These are phyloP conservation scores for Isabelozyma gotoi DNA, from an alignment of 805 yeast genomes.

Conservation along the genomic window DNA sequence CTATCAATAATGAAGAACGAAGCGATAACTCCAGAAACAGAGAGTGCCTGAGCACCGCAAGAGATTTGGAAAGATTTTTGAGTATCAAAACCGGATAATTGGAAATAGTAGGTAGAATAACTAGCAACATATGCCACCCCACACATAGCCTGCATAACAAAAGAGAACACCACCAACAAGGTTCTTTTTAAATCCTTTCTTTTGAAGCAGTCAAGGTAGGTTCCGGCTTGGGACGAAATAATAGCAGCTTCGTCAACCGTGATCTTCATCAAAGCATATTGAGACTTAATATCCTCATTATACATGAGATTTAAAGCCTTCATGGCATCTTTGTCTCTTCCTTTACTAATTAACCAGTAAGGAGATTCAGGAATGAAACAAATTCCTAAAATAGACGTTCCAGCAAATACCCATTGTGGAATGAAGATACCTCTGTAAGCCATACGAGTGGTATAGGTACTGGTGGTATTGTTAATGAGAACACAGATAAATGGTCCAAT, in stretches of 20 bases:
- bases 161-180: slow-evolving; percentile 21
- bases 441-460: slow-evolving; percentile 1
- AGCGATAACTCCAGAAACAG: slow-evolving; percentile 12
- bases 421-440: slow-evolving; percentile 15
- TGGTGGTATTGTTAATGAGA: slow-evolving; percentile 1
- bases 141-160: slow-evolving; percentile 26
- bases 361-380: slow-evolving; percentile 43
- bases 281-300: slow-evolving; percentile 14
- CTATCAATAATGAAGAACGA: slow-evolving; percentile 24
- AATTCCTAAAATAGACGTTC: slow-evolving; percentile 4
- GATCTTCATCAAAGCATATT: slow-evolving; percentile 23
- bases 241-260: slow-evolving; percentile 15
- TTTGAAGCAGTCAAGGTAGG: slow-evolving; percentile 41
- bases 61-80: slow-evolving; percentile 9
- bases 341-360: slow-evolving; percentile 34
- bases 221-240: slow-evolving; percentile 9
- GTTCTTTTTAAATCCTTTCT: slow-evolving; percentile 43
- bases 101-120: slow-evolving; percentile 29
- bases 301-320: slow-evolving; percentile 15
- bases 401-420: background rate
- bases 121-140: slow-evolving; percentile 22
- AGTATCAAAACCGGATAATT: slow-evolving; percentile 22
- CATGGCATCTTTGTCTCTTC: slow-evolving; percentile 26
- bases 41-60: slow-evolving; percentile 26
- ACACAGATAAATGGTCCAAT: slow-evolving; percentile 25